phyloP scores from a whole-genome alignment of 371 early-diverging fungal species.

The Mortierella sp. region DNA sequence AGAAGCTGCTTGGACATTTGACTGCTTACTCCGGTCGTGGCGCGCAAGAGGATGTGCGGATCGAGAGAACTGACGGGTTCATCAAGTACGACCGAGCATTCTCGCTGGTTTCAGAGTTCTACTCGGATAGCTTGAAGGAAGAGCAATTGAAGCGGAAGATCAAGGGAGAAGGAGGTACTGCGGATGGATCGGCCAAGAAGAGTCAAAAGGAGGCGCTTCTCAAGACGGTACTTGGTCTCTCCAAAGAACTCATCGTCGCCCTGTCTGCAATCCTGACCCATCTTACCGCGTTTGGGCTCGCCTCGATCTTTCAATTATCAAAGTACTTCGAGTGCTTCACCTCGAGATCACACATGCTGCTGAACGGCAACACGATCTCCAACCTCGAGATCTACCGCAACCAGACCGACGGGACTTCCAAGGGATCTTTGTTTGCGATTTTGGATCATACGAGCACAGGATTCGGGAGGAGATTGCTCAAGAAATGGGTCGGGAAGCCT shows the following conservation, averaged over 20 bases:
- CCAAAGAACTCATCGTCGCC: constrained; percentile 40
- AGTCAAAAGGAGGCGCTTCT: constrained; percentile 45
- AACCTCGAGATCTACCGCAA: constrained; percentile 85
- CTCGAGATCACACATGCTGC: constrained; percentile 76
- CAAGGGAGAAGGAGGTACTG: neutral
- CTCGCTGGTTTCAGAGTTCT: constrained; percentile 68
- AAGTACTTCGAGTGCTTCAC: constrained; percentile 78
- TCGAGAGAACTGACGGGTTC: constrained; percentile 71
- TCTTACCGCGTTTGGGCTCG: constrained; percentile 74
- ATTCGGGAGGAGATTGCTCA: constrained; percentile 84
- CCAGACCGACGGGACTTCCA: constrained; percentile 63
- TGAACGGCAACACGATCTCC: constrained; percentile 81
- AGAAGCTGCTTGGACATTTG: constrained; percentile 64
- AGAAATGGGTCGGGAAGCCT: constrained; percentile 87
- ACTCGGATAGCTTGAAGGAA: constrained; percentile 52
- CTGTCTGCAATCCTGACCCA: constrained; percentile 74
- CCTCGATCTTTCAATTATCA: constrained; percentile 66
- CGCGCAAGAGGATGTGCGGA: constrained; percentile 65
- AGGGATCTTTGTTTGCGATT: constrained; percentile 74
- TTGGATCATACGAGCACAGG: constrained; percentile 79
- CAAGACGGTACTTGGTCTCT: constrained; percentile 45
- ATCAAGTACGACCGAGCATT: constrained; percentile 66
- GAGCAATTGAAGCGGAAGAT: constrained; percentile 11
- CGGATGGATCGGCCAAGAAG: neutral
- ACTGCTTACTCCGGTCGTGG: constrained; percentile 41